Conservation (phyloP, 768 basidiomycete genomes). For the Pleurotus giganteus region DNA sequence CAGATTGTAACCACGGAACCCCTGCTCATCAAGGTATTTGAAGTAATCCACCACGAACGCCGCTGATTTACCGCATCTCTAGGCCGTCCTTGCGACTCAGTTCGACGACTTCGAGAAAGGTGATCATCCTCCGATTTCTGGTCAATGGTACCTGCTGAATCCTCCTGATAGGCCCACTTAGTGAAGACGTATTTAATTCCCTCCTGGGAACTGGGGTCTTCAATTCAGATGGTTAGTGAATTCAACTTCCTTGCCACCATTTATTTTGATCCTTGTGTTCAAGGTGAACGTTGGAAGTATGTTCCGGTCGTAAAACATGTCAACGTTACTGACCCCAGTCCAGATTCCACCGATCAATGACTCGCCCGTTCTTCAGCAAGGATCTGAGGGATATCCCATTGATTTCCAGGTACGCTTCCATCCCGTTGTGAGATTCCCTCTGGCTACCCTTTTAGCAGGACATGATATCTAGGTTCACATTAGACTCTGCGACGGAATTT, state of each 20-base stretch:
- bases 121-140: slow-evolving; percentile 6
- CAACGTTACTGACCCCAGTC: neutral
- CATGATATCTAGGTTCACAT: slow-evolving; percentile 41
- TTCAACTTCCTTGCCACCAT: neutral
- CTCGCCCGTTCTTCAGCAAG: slow-evolving; percentile 40
- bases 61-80: slow-evolving; percentile 6
- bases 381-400: slow-evolving; percentile 33
- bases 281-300: slow-evolving; percentile 71
- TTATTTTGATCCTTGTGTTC: neutral
- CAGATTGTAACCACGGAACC: slow-evolving; percentile 44
- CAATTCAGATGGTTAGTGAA: slow-evolving; percentile 37
- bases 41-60: neutral
- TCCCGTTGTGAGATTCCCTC: neutral
- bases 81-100: slow-evolving; percentile 44
- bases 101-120: slow-evolving; percentile 50
- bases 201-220: slow-evolving; percentile 39
- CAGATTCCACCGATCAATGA: slow-evolving; percentile 42
- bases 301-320: slow-evolving; percentile 10
- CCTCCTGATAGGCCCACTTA: neutral
- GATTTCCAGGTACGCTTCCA: slow-evolving; percentile 29
- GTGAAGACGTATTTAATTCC: slow-evolving; percentile 20
- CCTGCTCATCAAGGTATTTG: slow-evolving; percentile 41
- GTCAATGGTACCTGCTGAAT: neutral
- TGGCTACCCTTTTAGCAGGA: slow-evolving; percentile 21
- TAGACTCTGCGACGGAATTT: slow-evolving; percentile 60